phyloP scores from a whole-genome alignment of 768 basidiomycete genomes.

The Imleria badia region DNA sequence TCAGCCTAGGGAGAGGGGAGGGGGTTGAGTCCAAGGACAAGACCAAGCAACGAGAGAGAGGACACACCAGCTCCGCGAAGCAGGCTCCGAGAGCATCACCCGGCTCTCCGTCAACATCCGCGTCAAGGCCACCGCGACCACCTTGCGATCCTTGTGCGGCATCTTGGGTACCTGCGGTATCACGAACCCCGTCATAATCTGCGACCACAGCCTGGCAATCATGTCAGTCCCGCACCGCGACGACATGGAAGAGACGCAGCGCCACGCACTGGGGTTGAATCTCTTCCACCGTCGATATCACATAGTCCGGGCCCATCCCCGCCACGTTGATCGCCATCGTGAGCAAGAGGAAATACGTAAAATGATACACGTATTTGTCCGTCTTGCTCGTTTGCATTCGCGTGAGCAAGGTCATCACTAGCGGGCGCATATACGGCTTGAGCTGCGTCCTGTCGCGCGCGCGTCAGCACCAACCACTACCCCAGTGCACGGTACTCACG shows the following conservation, averaged over 20 bases:
- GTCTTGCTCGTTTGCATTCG: slow-evolving; percentile 89
- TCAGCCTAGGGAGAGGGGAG: slow-evolving; percentile 60
- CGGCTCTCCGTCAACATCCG: slow-evolving; percentile 74
- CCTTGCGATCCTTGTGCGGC: slow-evolving; percentile 80
- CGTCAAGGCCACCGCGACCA: slow-evolving; percentile 77
- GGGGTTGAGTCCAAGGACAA: not conserved
- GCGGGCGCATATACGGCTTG: slow-evolving; percentile 69
- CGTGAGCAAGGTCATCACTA: slow-evolving; percentile 77
- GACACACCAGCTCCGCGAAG: slow-evolving; percentile 62
- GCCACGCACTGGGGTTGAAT: slow-evolving; percentile 74
- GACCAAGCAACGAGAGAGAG: not conserved
- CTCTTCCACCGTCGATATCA: slow-evolving; percentile 75
- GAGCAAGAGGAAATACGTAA: slow-evolving; percentile 77
- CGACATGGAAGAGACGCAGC: too few species aligned
- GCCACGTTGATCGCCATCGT: slow-evolving; percentile 72
- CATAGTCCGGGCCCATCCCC: slow-evolving; percentile 73
- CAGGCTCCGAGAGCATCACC: slow-evolving; percentile 65
- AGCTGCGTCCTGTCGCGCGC: slow-evolving; percentile 51
- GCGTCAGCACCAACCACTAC: not conserved
- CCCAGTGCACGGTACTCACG: slow-evolving; percentile 49
- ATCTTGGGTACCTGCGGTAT: slow-evolving; percentile 80
- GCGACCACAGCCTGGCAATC: slow-evolving; percentile 65
- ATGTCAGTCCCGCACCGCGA: not conserved
- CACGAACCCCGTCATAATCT: slow-evolving; percentile 74
- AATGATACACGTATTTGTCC: slow-evolving; percentile 80